Conservation (phyloP, 495 filamentous ascomycete genomes). For the Tuber melanosporum region DNA sequence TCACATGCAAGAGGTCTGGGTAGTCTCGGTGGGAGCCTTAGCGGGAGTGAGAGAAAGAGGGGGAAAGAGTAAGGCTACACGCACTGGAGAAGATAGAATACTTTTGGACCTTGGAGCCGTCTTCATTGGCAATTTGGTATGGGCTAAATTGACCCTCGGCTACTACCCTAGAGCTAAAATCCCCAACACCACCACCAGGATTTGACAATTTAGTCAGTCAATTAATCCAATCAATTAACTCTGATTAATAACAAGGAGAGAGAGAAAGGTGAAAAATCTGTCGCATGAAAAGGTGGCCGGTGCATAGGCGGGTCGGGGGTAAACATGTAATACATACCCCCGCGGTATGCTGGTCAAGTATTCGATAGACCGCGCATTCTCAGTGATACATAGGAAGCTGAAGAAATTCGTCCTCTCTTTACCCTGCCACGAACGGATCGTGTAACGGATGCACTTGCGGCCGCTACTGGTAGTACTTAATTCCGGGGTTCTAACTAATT, state of each 20-base stretch:
- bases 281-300: not conserved
- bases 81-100: not conserved
- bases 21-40: not conserved
- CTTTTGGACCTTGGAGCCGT: not conserved
- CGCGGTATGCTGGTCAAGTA: not conserved
- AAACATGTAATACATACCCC: not conserved
- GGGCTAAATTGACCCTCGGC: not conserved
- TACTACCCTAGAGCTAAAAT: not conserved
- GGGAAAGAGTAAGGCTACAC: not conserved
- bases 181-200: not conserved
- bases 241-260: not conserved
- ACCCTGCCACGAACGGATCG: not conserved
- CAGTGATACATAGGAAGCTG: not conserved
- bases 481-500: constrained; percentile 19
- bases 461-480: constrained; percentile 12
- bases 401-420: not conserved
- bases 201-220: not conserved
- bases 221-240: not conserved
- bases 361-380: not conserved
- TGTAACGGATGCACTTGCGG: constrained; percentile 21
- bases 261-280: not conserved
- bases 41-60: not conserved
- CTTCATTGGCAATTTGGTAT: not conserved
- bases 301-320: not conserved
- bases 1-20: not conserved